A percentile compares a stretch with the other conserved stretches of the same genome.
Evolutionary conservation across 148 eudicot species (phyloP).

Genomic region (Tetragonia tetragonoides): DNA sequence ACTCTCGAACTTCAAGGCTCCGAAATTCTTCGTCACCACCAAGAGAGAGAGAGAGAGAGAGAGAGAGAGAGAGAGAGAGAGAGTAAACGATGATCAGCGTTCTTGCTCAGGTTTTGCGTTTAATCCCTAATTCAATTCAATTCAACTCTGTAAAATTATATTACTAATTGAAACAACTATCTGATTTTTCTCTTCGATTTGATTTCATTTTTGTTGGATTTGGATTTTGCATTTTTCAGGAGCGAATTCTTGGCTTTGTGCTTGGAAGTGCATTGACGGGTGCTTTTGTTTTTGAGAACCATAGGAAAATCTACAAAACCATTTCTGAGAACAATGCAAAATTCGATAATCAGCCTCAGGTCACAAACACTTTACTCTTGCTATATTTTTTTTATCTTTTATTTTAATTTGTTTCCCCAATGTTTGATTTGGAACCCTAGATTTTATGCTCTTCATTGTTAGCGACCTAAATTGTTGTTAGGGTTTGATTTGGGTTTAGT

Average conservation of each 20-base stretch:
- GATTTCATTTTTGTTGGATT: background rate
- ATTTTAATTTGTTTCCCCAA: background rate
- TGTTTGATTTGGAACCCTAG: slow-evolving; percentile 19
- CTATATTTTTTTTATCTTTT: background rate
- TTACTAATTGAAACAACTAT: background rate
- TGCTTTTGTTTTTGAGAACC: slow-evolving; percentile 50
- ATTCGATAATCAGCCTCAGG: slow-evolving; percentile 42
- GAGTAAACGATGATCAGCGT: slow-evolving; percentile 56
- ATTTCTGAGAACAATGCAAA: slow-evolving; percentile 44
- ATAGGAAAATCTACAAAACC: slow-evolving; percentile 42
- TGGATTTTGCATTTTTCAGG: slow-evolving; percentile 37
- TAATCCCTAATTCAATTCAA: background rate
- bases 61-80: background rate
- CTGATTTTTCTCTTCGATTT: slow-evolving; percentile 1
- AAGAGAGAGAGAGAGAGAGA: background rate
- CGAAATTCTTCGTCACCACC: background rate
- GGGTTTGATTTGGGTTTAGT: background rate
- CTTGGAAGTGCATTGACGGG: slow-evolving; percentile 47
- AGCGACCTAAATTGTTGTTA: background rate
- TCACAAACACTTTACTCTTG: background rate
- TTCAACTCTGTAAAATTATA: background rate
- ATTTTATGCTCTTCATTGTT: background rate
- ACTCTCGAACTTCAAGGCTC: background rate
- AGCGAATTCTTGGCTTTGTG: slow-evolving; percentile 70
- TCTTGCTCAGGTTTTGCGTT: slow-evolving; percentile 54